These are phyloP conservation scores for Dovyalis caffra DNA, from an alignment of 345 rosid species.

Conservation along the genomic window DNA sequence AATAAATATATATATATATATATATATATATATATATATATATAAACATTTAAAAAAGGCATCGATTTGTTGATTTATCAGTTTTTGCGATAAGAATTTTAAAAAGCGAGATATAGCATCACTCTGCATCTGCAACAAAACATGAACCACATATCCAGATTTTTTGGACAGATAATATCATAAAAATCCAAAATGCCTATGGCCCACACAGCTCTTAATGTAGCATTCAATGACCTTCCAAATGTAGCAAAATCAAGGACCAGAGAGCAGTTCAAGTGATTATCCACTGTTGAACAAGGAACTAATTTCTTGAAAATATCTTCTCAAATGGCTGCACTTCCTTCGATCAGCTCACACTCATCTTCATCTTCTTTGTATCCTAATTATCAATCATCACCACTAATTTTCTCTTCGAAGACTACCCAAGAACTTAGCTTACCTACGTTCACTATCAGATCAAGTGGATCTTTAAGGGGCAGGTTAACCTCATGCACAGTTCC, in stretches of 20 bases:
- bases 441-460: slow-evolving; percentile 20
- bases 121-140: too few relatives aligned
- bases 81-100: too few relatives aligned
- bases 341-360: slow-evolving; percentile 44
- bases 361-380: slow-evolving; percentile 32
- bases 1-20: too few relatives aligned
- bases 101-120: too few relatives aligned
- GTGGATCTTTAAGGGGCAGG: slow-evolving; percentile 20
- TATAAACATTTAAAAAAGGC: too few relatives aligned
- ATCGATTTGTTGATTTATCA: too few relatives aligned
- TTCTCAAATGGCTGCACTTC: slow-evolving; percentile 51
- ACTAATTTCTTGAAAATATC: not conserved
- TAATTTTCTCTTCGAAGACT: slow-evolving; percentile 32
- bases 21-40: too few relatives aligned
- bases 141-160: slow-evolving; percentile 60
- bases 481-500: slow-evolving; percentile 15
- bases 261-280: not conserved
- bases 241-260: not conserved
- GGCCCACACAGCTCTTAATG: slow-evolving; percentile 3
- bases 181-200: slow-evolving; percentile 18
- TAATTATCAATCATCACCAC: slow-evolving; percentile 38
- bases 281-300: not conserved
- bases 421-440: slow-evolving; percentile 15
- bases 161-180: slow-evolving; percentile 23
- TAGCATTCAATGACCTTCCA: not conserved